Conservation (phyloP, 768 basidiomycete species). For the Xerocomus potaroensis region DNA sequence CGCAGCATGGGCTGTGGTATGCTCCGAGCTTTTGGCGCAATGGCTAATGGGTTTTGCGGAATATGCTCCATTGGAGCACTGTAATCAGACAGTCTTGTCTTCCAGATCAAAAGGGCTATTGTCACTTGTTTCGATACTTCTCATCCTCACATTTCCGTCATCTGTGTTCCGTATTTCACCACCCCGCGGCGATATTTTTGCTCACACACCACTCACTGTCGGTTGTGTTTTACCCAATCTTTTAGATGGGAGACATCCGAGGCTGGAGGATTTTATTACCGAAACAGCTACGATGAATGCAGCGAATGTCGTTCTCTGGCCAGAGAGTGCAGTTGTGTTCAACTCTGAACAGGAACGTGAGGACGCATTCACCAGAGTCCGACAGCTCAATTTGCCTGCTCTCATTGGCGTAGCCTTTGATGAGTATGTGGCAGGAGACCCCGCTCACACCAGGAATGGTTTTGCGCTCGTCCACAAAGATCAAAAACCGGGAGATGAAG, state of each 20-base stretch:
- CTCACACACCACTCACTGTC: constrained; percentile 55
- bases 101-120: constrained; percentile 26
- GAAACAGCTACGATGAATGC: constrained; percentile 47
- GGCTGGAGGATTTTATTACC: constrained; percentile 55
- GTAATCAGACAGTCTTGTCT: constrained; percentile 12
- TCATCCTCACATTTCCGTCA: constrained; percentile 53
- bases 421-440: constrained; percentile 45
- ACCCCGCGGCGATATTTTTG: constrained; percentile 27
- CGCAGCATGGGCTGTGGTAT: constrained; percentile 70
- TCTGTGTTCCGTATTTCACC: constrained; percentile 42
- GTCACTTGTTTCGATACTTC: constrained; percentile 39
- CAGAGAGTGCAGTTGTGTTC: constrained; percentile 74
- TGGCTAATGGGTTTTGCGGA: constrained; percentile 51
- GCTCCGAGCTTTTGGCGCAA: constrained; percentile 47
- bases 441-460: constrained; percentile 51
- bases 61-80: constrained; percentile 12
- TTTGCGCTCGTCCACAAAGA: constrained; percentile 50
- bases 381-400: constrained; percentile 23
- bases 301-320: constrained; percentile 70
- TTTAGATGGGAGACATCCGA: constrained; percentile 38
- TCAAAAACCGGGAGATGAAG: constrained; percentile 35
- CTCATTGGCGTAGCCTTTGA: constrained; percentile 72
- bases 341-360: constrained; percentile 44
- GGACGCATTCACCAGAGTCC: constrained; percentile 45
- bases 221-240: constrained; percentile 64